Evolutionary conservation across 164 flowering plant genomes (phyloP), one percentile per base, ranked within the genome.

Genomic region (Warburgia ugandensis): DNA sequence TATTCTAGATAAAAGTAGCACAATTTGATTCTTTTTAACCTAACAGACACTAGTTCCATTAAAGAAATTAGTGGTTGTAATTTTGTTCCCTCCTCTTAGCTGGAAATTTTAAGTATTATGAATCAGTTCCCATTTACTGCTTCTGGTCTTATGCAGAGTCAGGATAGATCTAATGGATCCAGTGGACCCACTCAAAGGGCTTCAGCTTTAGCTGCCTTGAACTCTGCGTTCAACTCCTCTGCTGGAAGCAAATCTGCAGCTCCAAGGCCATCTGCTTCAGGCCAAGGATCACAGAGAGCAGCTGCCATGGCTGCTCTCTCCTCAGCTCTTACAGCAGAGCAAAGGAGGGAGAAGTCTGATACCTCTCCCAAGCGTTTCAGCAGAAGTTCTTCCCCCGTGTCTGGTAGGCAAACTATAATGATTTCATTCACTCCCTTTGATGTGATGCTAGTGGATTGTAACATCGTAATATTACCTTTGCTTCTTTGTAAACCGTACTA

Each of bases 261-360:
- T 45, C 38, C 77, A 17, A 78, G 63, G 67, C 50, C 77, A 48
- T 55, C 75, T 45, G 59, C 63, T 2, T 6, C 54, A 19, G 45
- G 76, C 56, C 80, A 66, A 47, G 97, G 91, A 30, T 83, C 98
- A 51, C 98, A 92, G 59, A 83, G 98, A 76, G 98, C 98, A 51
- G 99, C 99, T 62, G 99, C 99, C 21, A 85, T 92, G 35, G 97
- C 99, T 57, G 97, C 99, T 59, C 81, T 92, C 55, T 92, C 99
- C 5, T 40, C 60, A 13, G 91, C 84, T 61, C 91, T 92, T 39
- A 88, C 86, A 41, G 96, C 91, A 38, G 97, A 92, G 63, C 80
- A 75, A 73, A 84, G 73, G 50, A 64, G 54, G 61, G 50, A 40
- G n/a, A n/a, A n/a, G 32, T 69, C 80, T 35, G 85, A 76, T 32